These are phyloP conservation scores for Neoboletus magnificus DNA, from an alignment of 768 basidiomycete genomes.

Conservation along the genomic window DNA sequence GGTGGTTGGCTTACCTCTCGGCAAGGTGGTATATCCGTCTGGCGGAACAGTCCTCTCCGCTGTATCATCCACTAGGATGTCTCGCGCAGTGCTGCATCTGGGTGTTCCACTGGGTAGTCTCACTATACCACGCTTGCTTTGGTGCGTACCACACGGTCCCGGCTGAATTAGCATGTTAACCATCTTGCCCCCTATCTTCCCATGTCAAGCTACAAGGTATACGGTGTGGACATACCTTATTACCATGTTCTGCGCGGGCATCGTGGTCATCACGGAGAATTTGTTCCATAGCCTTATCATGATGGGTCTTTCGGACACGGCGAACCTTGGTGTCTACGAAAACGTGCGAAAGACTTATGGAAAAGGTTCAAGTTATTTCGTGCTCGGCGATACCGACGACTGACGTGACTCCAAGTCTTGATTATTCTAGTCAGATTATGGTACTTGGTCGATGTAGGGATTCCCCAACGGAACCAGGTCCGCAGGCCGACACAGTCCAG, in stretches of 20 bases:
- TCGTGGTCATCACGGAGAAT: constrained; percentile 15
- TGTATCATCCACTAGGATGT: constrained; percentile 26
- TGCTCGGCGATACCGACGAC: not conserved
- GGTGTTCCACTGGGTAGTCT: constrained; percentile 24
- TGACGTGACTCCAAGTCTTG: constrained; percentile 9
- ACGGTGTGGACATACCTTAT: constrained; percentile 12
- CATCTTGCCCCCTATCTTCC: not conserved
- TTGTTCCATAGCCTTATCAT: constrained; percentile 21
- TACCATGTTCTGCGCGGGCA: constrained; percentile 18
- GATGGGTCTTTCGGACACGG: constrained; percentile 1
- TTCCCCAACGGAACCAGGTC: not conserved
- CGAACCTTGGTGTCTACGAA: constrained; percentile 20
- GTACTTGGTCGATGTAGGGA: constrained; percentile 13
- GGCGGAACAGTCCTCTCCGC: constrained; percentile 15
- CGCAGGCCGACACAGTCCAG: constrained; percentile 5
- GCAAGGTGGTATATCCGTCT: constrained; percentile 23
- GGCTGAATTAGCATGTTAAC: not conserved
- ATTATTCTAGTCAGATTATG: constrained; percentile 12
- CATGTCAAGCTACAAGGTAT: constrained; percentile 12
- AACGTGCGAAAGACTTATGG: constrained; percentile 11
- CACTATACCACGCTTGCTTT: constrained; percentile 19
- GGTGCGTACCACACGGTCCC: constrained; percentile 1
- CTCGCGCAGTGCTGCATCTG: constrained; percentile 23
- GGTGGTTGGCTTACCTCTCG: constrained; percentile 17
- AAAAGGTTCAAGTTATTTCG: constrained; percentile 1